These are phyloP conservation scores for Backusella parvicylindrica DNA, from an alignment of 192 early-diverging fungal species.

Conservation along the genomic window DNA sequence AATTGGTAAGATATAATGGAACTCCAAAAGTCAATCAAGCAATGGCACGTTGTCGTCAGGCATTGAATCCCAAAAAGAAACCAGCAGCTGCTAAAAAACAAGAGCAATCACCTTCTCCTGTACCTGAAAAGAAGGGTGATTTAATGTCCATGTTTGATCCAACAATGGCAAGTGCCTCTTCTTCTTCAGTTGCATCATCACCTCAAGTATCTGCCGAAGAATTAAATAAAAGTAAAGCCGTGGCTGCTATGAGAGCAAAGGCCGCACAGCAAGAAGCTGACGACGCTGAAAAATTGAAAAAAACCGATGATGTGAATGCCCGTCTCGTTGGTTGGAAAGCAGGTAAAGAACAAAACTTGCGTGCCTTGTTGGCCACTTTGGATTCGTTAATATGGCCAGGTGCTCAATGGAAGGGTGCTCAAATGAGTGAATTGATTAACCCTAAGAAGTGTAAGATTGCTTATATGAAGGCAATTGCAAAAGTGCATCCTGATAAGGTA, in stretches of 20 bases:
- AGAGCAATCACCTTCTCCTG: not conserved
- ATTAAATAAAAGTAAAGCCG: conserved; percentile 40
- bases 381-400: conserved; percentile 77
- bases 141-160: conserved; percentile 13
- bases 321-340: conserved; percentile 73
- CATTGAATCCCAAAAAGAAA: conserved; percentile 15
- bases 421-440: conserved; percentile 82
- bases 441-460: conserved; percentile 84
- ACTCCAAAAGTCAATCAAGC: conserved; percentile 36
- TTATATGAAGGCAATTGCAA: conserved; percentile 91
- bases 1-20: conserved; percentile 36
- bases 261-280: conserved; percentile 68
- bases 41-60: conserved; percentile 48
- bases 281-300: conserved; percentile 69
- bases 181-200: conserved; percentile 5
- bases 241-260: conserved; percentile 71
- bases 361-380: conserved; percentile 82
- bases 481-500: conserved; percentile 95
- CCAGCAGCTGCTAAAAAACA: not conserved
- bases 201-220: not conserved
- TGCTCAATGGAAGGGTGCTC: conserved; percentile 68
- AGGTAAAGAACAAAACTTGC: conserved; percentile 88
- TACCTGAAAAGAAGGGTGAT: conserved; percentile 14
- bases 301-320: conserved; percentile 78
- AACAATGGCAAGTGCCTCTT: not conserved